Conservation (phyloP, 306 rosid species). For the Acmispon strigosus region DNA sequence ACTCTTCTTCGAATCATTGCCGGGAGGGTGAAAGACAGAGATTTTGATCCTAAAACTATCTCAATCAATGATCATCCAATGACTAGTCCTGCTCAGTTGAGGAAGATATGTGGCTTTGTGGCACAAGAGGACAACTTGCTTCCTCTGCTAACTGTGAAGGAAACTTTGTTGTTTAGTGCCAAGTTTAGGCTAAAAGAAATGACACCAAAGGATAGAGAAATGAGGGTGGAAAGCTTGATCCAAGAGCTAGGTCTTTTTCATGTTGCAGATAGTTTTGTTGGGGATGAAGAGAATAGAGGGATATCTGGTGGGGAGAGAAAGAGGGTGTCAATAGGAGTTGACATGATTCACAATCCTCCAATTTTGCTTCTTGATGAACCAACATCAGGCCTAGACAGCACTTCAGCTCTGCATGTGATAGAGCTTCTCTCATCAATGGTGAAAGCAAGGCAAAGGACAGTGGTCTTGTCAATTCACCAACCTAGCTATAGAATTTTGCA, state of each 20-base stretch:
- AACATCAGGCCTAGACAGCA: slow-evolving; percentile 75
- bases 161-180: slow-evolving; percentile 68
- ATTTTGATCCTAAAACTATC: slow-evolving; percentile 47
- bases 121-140: slow-evolving; percentile 81
- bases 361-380: slow-evolving; percentile 81
- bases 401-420: slow-evolving; percentile 52
- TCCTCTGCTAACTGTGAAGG: slow-evolving; percentile 82
- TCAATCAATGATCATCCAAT: slow-evolving; percentile 48
- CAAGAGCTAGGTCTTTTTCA: slow-evolving; percentile 72
- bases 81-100: slow-evolving; percentile 47
- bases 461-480: slow-evolving; percentile 81
- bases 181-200: slow-evolving; percentile 59
- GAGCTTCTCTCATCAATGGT: slow-evolving; percentile 67
- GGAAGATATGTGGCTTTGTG: slow-evolving; percentile 75
- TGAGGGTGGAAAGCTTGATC: slow-evolving; percentile 59
- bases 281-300: slow-evolving; percentile 83
- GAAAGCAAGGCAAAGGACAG: slow-evolving; percentile 50
- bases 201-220: slow-evolving; percentile 42
- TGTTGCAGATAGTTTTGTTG: slow-evolving; percentile 66
- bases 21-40: slow-evolving; percentile 43
- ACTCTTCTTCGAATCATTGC: slow-evolving; percentile 62
- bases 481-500: slow-evolving; percentile 81
- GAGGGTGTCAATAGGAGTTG: slow-evolving; percentile 85
- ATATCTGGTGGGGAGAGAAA: slow-evolving; percentile 84
- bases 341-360: slow-evolving; percentile 74